Base-by-base conservation (phyloP, 495 filamentous ascomycete species). In the Trypethelium eluteriae region DNA sequence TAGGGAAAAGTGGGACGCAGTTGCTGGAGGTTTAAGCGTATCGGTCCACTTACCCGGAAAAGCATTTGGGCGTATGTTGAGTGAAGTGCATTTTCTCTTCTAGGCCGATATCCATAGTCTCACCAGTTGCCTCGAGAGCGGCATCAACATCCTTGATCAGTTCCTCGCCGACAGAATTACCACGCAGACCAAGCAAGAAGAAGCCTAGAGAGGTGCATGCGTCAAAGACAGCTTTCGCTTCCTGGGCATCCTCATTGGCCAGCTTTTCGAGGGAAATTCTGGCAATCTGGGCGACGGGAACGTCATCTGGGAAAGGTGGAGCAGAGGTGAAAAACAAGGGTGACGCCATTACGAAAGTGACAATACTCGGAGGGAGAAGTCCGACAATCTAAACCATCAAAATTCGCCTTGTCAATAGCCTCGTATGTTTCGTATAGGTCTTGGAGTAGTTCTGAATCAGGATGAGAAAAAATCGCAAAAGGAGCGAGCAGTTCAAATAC, bases 121-220 rank as follows among this genome's bases (percentile, higher is more conserved):
- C 25, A 5, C 36, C 7, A 9, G 14, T 32, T 14, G 53, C 7
- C 32, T 59, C 25, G 32, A 59, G 36, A 10, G 53, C 36, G 5
- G 25, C 53, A 59, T 59, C 53, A 36, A 59, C 32, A 36, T 59
- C 53, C 2, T 36, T 36, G 6, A 59, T 59, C 53, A 59, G 18
- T 14, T 59, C 53, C 18, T 59, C 53, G 7, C 53, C 53, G 3
- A 36, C 32, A 6, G 53, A 18, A 36, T 59, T 18, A 7, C 53
- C 53, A 35, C 18, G n/a, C 11, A 59, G 53, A 36, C 36, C 53
- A 36, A 59, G 53, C 6, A 59, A 59, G 53, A 59, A 59, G 53
- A 59, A 59, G 7, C 53, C 53, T 34, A 59, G 5, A 36, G 53
- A 35, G 14, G 11, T 59, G 32, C 53, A 59, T 59, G 53, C 53